Conservation (phyloP, 257 asterid species). For the Pogostemon cablin region DNA sequence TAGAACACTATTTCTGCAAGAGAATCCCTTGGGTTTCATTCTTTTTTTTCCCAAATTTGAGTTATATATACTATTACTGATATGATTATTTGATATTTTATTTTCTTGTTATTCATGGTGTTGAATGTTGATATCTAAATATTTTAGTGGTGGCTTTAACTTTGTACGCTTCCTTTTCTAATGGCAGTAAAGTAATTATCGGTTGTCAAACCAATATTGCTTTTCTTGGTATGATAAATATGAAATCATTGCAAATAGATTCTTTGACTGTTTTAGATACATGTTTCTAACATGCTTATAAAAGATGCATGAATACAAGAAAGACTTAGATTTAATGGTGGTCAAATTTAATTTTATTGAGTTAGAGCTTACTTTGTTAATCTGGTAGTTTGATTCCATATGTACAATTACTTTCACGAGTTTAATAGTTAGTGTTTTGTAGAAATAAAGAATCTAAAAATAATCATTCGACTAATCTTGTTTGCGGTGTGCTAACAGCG, state of each 20-base stretch:
- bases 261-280: background rate
- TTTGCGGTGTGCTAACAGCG: too few relatives aligned
- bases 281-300: too few relatives aligned
- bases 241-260: background rate
- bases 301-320: too few relatives aligned
- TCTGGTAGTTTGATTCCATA: background rate
- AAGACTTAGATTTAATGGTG: too few relatives aligned
- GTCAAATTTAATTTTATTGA: too few relatives aligned
- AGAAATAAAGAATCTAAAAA: background rate
- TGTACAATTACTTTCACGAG: background rate
- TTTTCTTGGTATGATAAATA: background rate
- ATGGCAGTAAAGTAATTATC: background rate
- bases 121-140: background rate
- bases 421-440: background rate
- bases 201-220: background rate
- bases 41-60: background rate
- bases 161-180: background rate
- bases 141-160: background rate
- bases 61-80: background rate
- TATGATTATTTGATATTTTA: background rate
- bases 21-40: constrained; percentile 11
- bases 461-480: background rate
- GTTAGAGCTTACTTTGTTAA: too few relatives aligned
- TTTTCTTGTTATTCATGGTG: background rate
- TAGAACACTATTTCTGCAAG: background rate